Percentiles rank a stretch among this genome's conserved stretches.
These are phyloP conservation scores for Phlebiopsis gigantea DNA, from an alignment of 768 basidiomycete species.

Conservation along the genomic window DNA sequence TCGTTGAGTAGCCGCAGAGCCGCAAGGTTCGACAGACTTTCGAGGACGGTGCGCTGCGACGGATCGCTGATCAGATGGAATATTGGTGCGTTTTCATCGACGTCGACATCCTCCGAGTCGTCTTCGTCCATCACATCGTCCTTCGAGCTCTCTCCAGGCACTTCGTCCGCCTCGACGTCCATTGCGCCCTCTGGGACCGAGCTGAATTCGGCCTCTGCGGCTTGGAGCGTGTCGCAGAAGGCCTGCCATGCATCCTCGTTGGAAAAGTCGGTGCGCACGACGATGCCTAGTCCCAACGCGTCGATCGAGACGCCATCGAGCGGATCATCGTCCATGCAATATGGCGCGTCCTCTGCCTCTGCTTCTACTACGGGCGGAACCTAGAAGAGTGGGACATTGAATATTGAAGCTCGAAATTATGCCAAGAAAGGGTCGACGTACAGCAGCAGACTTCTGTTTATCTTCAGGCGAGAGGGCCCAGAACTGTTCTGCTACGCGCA, in stretches of 20 bases:
- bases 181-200: conserved; percentile 12
- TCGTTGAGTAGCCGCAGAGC: conserved; percentile 70
- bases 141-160: conserved; percentile 17
- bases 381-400: not conserved
- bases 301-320: conserved; percentile 42
- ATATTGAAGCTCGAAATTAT: not conserved
- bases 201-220: conserved; percentile 53
- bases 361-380: conserved; percentile 13
- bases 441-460: conserved; percentile 18
- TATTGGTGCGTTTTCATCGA: conserved; percentile 31
- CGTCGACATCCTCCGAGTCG: conserved; percentile 22
- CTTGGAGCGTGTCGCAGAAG: conserved; percentile 46
- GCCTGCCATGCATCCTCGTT: conserved; percentile 60
- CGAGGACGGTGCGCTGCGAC: conserved; percentile 35
- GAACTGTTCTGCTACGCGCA: conserved; percentile 47
- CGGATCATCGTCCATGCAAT: conserved; percentile 44
- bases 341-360: conserved; percentile 19
- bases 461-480: conserved; percentile 33
- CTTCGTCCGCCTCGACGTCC: conserved; percentile 20
- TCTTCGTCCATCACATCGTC: conserved; percentile 21
- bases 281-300: conserved; percentile 48
- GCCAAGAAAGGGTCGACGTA: conserved; percentile 13
- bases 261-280: conserved; percentile 71
- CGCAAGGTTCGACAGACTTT: conserved; percentile 55
- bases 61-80: conserved; percentile 42